Percentiles rank a stretch among this genome's conserved stretches.
Conservation (phyloP, 2,329 filamentous ascomycete genomes). For the Xylaria hypoxylon region DNA sequence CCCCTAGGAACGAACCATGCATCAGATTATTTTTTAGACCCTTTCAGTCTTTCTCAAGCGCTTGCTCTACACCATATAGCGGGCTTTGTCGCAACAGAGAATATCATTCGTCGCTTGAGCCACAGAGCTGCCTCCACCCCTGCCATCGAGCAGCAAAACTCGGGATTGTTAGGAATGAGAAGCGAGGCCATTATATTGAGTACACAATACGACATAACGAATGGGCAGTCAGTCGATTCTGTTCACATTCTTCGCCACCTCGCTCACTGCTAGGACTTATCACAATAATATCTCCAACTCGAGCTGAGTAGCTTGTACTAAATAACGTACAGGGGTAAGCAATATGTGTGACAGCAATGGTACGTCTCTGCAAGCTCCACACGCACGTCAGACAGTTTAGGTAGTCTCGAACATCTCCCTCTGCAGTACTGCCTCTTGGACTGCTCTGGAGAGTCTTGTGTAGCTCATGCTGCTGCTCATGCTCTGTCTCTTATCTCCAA, state of each 20-base stretch:
- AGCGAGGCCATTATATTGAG: conserved; percentile 1
- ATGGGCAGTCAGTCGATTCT: not conserved
- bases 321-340: conserved; percentile 14
- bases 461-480: not conserved
- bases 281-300: conserved; percentile 7
- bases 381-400: conserved; percentile 10
- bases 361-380: conserved; percentile 20
- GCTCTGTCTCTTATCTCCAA: not conserved
- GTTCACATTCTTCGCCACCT: not conserved
- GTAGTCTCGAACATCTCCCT: too few relatives aligned
- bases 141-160: not conserved
- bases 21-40: too few relatives aligned
- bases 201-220: conserved; percentile 4
- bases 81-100: not conserved
- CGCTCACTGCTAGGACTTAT: not conserved
- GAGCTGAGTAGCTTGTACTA: conserved; percentile 6
- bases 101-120: conserved; percentile 3
- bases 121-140: not conserved
- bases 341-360: conserved; percentile 7
- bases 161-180: conserved; percentile 7
- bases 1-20: not conserved
- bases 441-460: not conserved
- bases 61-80: not conserved
- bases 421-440: too few relatives aligned
- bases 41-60: too few relatives aligned